Evolutionary conservation across 1,284 basidiomycete species (phyloP).

Genomic region (Chondrostereum purpureum): DNA sequence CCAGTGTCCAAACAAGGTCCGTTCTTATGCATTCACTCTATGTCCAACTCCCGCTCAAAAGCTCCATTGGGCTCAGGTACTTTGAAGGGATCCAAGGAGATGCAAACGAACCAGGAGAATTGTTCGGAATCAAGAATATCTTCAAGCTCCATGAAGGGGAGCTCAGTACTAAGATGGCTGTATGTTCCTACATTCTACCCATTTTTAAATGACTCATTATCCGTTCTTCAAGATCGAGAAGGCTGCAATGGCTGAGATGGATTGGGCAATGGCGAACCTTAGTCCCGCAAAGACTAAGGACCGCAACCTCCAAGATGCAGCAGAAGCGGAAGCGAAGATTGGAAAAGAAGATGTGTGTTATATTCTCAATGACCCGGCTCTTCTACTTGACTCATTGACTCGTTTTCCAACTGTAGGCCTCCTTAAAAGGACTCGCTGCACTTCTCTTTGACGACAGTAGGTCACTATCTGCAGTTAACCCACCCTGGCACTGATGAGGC

Average conservation of each 20-base stretch:
- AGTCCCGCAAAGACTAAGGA: conserved; percentile 32
- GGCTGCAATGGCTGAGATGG: conserved; percentile 62
- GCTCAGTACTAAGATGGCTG: conserved; percentile 68
- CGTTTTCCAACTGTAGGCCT: conserved; percentile 29
- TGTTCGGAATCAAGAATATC: conserved; percentile 79
- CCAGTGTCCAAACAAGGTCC: conserved; percentile 71
- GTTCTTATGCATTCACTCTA: conserved; percentile 6
- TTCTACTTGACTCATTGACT: background rate
- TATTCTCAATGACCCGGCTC: too few relatives aligned
- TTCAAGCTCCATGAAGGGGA: conserved; percentile 72
- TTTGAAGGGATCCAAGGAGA: conserved; percentile 80
- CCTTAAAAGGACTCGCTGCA: conserved; percentile 55
- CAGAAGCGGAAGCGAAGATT: conserved; percentile 46
- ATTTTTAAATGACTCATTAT: background rate
- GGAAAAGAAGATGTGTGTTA: conserved; percentile 49
- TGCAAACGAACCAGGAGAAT: conserved; percentile 63
- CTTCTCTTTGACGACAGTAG: conserved; percentile 66
- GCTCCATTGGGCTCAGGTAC: conserved; percentile 42
- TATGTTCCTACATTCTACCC: conserved; percentile 25
- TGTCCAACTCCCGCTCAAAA: background rate
- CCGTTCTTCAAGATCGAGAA: conserved; percentile 55
- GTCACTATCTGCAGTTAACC: conserved; percentile 12
- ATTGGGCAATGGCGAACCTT: conserved; percentile 73
- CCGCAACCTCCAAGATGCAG: conserved; percentile 30
- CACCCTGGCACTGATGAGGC: background rate